These are phyloP conservation scores for Neonectria faginata DNA, from an alignment of 2,329 filamentous ascomycete species.

Conservation along the genomic window DNA sequence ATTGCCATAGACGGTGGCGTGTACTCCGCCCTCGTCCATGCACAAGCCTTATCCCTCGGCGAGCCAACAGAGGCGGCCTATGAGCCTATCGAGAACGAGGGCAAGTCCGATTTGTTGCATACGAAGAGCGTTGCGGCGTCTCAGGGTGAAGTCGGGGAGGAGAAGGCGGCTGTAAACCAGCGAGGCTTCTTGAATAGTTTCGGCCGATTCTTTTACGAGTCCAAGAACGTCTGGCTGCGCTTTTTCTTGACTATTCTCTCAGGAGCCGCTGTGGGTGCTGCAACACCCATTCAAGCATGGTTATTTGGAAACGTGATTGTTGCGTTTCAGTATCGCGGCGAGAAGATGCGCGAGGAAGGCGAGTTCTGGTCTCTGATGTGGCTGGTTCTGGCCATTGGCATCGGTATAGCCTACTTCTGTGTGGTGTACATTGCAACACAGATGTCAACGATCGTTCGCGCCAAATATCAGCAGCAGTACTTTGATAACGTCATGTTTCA, in stretches of 20 bases:
- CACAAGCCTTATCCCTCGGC: slow-evolving; percentile 69
- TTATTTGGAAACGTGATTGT: slow-evolving; percentile 66
- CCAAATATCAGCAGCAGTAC: slow-evolving; percentile 70
- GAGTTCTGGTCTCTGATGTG: slow-evolving; percentile 77
- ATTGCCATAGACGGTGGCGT: slow-evolving; percentile 69
- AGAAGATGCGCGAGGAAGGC: slow-evolving; percentile 55
- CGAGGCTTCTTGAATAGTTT: slow-evolving; percentile 65
- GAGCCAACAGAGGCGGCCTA: slow-evolving; percentile 54
- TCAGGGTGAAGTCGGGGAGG: slow-evolving; percentile 44
- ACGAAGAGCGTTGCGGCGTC: slow-evolving; percentile 60
- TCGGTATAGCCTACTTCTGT: slow-evolving; percentile 65
- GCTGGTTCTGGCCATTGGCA: slow-evolving; percentile 65
- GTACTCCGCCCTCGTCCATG: slow-evolving; percentile 75
- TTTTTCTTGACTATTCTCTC: slow-evolving; percentile 64
- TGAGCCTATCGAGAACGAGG: slow-evolving; percentile 55
- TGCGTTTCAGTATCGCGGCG: slow-evolving; percentile 57
- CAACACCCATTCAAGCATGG: slow-evolving; percentile 64
- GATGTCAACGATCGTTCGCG: slow-evolving; percentile 62
- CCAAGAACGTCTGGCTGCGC: slow-evolving; percentile 61
- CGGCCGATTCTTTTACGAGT: slow-evolving; percentile 67
- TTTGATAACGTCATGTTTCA: slow-evolving; percentile 70
- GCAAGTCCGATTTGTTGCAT: slow-evolving; percentile 54
- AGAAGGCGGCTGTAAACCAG: slow-evolving; percentile 48
- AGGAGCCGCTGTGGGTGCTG: slow-evolving; percentile 57
- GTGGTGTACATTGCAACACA: slow-evolving; percentile 55